Base-by-base conservation (phyloP, 345 rosid species). In the Angophora floribunda region DNA sequence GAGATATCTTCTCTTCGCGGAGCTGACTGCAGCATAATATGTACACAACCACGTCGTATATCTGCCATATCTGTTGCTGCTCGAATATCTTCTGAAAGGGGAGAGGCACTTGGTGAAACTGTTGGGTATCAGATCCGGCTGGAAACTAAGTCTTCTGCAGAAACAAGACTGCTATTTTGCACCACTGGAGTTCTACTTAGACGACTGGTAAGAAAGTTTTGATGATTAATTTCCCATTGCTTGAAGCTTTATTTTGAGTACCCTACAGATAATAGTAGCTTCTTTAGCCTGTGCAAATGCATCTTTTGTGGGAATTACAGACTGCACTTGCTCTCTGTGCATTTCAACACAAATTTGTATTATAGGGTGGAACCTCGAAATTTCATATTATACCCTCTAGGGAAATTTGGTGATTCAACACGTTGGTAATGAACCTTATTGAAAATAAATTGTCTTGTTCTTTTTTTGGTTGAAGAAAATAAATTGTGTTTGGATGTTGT, bases 111-210 rank as follows among this genome's bases (percentile, higher is more conserved):
- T 85, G 99, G 99, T 86, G 97, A 94, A 93, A 94, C 97, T 75
- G 96, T 97, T 89, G 99, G 99, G 87, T 97, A 97, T 91, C 99
- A 97, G 91, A 97, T 97, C 87, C 99, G 98, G 87, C 91, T 97
- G 57, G 99, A 97, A 90, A 91, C 96, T 85, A 95, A 94, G 90
- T 95, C 94, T 49, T 96, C 98, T 88, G 94, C 94, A 89, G 94
- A 94, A 88, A 98, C 99, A 47, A 93, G 96, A 82, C 95, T 98
- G 87, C 90, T 98, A 52, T 98, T 98, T 93, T 98, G 98, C 95
- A 98, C 99, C 51, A 97, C 99, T 88, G 99, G 98, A 78, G 97
- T 98, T 59, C 91, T 98, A 90, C 98, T 97, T n/a, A 89, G 98
- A 79, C 96, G 92, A 91, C 90, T 97, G 97, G 99, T 97, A 93